Evolutionary conservation across 176 grass and related monocot genomes (phyloP).

Genomic region (Themeda triandra): DNA sequence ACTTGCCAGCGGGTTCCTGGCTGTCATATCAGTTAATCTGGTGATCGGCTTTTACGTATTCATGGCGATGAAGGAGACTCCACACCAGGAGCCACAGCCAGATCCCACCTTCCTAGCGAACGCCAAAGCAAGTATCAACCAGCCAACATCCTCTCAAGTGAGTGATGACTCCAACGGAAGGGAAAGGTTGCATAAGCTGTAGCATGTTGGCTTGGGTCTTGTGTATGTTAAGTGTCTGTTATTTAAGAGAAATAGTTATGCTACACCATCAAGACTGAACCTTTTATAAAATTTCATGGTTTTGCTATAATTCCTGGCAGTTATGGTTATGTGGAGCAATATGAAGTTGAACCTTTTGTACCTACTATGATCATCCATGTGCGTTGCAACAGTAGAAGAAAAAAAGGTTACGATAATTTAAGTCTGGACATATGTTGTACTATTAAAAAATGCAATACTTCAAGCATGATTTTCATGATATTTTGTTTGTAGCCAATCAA

Average conservation of each 20-base stretch:
- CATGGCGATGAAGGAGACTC: slow-evolving; percentile 75
- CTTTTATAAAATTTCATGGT: not conserved
- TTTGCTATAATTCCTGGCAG: not conserved
- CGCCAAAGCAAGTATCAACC: slow-evolving; percentile 76
- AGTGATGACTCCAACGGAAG: slow-evolving; percentile 45
- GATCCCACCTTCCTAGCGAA: slow-evolving; percentile 79
- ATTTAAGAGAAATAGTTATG: slow-evolving; percentile 2
- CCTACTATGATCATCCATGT: not conserved
- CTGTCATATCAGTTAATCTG: slow-evolving; percentile 84
- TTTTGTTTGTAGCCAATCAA: too few species aligned
- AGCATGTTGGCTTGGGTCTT: not conserved
- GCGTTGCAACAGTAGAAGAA: too few species aligned
- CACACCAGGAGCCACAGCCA: slow-evolving; percentile 59
- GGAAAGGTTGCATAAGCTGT: slow-evolving; percentile 73
- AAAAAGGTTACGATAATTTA: not conserved
- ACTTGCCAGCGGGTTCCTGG: slow-evolving; percentile 74
- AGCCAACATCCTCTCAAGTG: slow-evolving; percentile 47
- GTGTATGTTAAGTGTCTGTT: slow-evolving; percentile 1
- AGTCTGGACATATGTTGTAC: too few species aligned
- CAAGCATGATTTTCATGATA: too few species aligned
- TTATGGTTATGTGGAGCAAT: slow-evolving; percentile 12
- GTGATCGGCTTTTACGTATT: slow-evolving; percentile 78
- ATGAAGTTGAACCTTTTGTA: slow-evolving; percentile 10
- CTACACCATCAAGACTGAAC: not conserved
- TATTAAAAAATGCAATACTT: too few species aligned